A percentile compares a stretch with the other conserved stretches of the same genome.
Evolutionary conservation across 257 asterid genomes (phyloP).

Genomic region (Plantago elongata): DNA sequence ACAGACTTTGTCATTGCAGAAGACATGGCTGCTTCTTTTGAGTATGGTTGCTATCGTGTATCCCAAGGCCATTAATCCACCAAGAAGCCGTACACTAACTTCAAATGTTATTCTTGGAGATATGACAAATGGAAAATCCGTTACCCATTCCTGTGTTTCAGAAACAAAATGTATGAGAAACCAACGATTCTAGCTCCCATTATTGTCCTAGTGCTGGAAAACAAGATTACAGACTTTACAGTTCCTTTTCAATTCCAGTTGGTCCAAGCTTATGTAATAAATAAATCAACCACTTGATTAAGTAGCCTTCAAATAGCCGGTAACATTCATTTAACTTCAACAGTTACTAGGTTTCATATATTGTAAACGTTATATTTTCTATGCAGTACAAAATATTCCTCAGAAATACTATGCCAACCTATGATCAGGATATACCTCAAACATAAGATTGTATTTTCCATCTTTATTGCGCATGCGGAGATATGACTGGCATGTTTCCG

Average conservation of each 20-base stretch:
- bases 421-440: slow-evolving; percentile 61
- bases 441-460: slow-evolving; percentile 98
- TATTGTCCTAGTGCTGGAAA: background rate
- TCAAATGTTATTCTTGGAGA: slow-evolving; percentile 99
- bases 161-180: slow-evolving; percentile 21
- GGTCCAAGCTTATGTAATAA: background rate
- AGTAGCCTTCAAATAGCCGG: no score
- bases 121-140: slow-evolving; percentile 90
- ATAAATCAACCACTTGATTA: no score
- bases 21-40: slow-evolving; percentile 86
- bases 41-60: slow-evolving; percentile 95
- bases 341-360: no score
- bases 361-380: no score
- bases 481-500: slow-evolving; percentile 96
- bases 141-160: slow-evolving; percentile 85
- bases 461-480: slow-evolving; percentile 98
- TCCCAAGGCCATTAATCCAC: slow-evolving; percentile 98
- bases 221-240: background rate
- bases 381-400: no score
- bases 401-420: no score
- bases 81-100: slow-evolving; percentile 96
- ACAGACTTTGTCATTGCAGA: slow-evolving; percentile 75
- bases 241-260: background rate
- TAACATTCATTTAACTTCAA: no score
- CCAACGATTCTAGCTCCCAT: background rate